Base-by-base conservation (phyloP, 192 early-diverging fungal species). In the Coemansia sp. region DNA sequence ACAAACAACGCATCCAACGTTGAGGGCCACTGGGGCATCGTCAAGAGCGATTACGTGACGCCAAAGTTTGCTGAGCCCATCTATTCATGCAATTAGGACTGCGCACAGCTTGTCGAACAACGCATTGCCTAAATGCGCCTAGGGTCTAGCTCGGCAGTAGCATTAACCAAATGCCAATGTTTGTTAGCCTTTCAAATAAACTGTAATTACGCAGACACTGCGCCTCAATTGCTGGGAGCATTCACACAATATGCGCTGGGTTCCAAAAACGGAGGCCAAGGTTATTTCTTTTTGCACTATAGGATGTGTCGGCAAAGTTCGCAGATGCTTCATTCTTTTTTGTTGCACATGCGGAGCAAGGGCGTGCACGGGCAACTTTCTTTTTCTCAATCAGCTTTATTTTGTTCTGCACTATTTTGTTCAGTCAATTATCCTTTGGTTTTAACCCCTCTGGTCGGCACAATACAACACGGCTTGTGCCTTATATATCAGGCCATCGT, bases 1-100 rank as follows among this genome's bases (percentile, higher is more conserved):
- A 70, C 72, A 24, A 65, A 73, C 38, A 75, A 76, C 29, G 73
- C 73, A 47, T 82, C 67, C 5, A 72, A 55, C 64, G 85, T 80
- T 15, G 78, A 74, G 56, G 47, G 57, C 53, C 39, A 80, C 51
- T 75, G 72, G 69, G 72, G 78, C 38, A 74, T 74, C 41, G 45
- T 74, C 35, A 24, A 64, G 41, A 57, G 47, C 9, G 66, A 67
- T 45, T 73, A 73, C 51, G 59, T 57, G 11, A 74, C 66, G 10
- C 72, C 72, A 50, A 74, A 74, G 62, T 66, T 68, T 54, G 35
- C 57, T 29, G 57, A 74, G 66, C 72, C 72, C 21, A 55, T 74
- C 2, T 74, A 69, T 27, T 27, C 25, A 2, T 73, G 70, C 55
- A 35, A 35, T 1, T 35, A 35, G 32, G 32, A 35, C 32, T 6